Evolutionary conservation across 2,329 filamentous ascomycete genomes (phyloP), one percentile per base, ranked within the genome.

Genomic region (Sordariomycetes sp.): DNA sequence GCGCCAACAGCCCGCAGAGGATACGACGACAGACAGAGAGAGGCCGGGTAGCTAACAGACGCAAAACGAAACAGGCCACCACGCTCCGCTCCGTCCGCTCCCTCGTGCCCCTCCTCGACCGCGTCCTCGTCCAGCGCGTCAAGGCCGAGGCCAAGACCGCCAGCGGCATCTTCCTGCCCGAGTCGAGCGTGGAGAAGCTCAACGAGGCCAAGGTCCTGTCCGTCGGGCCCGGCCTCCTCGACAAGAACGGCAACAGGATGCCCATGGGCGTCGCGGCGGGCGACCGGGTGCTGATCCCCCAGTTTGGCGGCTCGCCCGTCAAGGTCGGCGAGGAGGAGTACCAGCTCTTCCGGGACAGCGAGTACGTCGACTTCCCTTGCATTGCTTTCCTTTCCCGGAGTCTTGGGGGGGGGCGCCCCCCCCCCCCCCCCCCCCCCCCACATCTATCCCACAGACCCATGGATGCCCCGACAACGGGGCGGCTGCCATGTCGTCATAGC

Each of bases 311-410:
- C 62, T 94, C 87, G 69, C 87, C 92, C 62, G 85, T 99, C 73
- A 97, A 97, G 84, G 89, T 97, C 65, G 94, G 92, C 65, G 92
- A 99, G 67, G 90, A 97, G 65, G 94, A 99, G 77, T 97, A 84
- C 79, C 85, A 87, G 62, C 84, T 99, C 63, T 99, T 96, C 87
- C 84, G 94, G 68, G 94, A 99, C 76, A 88, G 90, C 78, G 94
- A 99, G 92, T 97, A 85, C 76, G 91, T 87, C 56, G 52, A 15
- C 10, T 25, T 58, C 55, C 17, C 7, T 15, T n/a, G n/a, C n/a
- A n/a, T n/a, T n/a, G n/a, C n/a, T n/a, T n/a, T n/a, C n/a, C n/a
- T n/a, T n/a, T n/a, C n/a, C n/a, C n/a, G n/a, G n/a, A n/a, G n/a
- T n/a, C n/a, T n/a, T n/a, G n/a, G n/a, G n/a, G n/a, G n/a, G n/a